These are phyloP conservation scores for Flaveria robusta DNA, from an alignment of 129 eudicot species.

Conservation along the genomic window DNA sequence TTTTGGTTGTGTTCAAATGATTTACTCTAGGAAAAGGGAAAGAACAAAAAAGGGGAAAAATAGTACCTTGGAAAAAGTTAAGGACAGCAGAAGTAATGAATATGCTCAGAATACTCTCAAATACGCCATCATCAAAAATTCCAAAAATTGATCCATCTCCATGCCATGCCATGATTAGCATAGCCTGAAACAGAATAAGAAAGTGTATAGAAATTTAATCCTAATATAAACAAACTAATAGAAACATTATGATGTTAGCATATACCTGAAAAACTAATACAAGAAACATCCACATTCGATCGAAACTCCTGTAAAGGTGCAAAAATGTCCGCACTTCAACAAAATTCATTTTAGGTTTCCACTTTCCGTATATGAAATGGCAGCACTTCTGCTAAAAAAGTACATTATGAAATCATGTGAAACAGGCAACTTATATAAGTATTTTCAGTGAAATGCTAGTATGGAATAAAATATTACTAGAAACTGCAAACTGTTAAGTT, in stretches of 20 bases:
- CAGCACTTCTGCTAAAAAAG: constrained; percentile 48
- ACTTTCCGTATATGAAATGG: constrained; percentile 59
- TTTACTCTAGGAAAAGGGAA: not conserved
- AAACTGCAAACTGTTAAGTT: constrained; percentile 19
- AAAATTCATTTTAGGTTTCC: constrained; percentile 87
- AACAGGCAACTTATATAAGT: constrained; percentile 21
- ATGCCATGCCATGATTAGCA: constrained; percentile 94
- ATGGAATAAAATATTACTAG: not conserved
- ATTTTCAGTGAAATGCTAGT: constrained; percentile 15
- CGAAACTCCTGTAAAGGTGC: constrained; percentile 92
- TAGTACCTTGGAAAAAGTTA: constrained; percentile 77
- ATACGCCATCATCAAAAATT: constrained; percentile 59
- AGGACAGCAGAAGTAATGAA: constrained; percentile 85
- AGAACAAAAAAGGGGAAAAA: not conserved
- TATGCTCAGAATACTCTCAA: constrained; percentile 76
- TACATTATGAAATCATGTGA: constrained; percentile 22
- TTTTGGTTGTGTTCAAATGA: not conserved
- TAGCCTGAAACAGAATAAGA: constrained; percentile 57
- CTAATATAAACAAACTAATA: constrained; percentile 15
- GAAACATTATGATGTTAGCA: not conserved
- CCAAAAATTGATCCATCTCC: constrained; percentile 59
- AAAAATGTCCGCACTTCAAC: constrained; percentile 94
- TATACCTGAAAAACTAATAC: constrained; percentile 85
- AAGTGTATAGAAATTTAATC: not conserved
- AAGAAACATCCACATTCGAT: constrained; percentile 93